Base-by-base conservation (phyloP, 2,329 filamentous ascomycete genomes). In the Verticillium albo-atrum region DNA sequence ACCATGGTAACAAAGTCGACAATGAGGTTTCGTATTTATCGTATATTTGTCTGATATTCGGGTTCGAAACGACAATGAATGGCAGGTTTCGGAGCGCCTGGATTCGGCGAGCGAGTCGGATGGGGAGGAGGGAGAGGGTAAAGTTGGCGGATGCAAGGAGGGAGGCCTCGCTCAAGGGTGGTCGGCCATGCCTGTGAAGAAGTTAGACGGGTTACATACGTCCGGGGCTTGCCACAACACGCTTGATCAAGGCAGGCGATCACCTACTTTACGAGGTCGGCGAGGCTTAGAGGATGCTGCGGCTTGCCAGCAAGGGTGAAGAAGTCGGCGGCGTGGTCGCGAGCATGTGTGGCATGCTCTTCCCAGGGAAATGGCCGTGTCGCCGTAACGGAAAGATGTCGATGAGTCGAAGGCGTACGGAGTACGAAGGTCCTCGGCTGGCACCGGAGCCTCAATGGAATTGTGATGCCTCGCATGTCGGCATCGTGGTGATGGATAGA, bases 51-150 rank as follows among this genome's bases (percentile, higher is more conserved):
- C 89, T 90, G 66, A 99, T 92, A 72, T 97, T 92, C 1, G 92
- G 91, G 72, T 99, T 98, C n/a, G 94, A 93, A 27, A 99, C 95
- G 58, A 99, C 94, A 64, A 99, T 98, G 75, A 94, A 99, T 0
- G 95, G 95, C 9, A 99, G 85, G 71, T 96, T 97, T 64, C 93
- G 89, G 20, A 99, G 81, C 51, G 92, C 92, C 73, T 97, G 91
- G 64, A 99, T 96, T 59, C 95, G 91, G 72, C 96, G 92, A 27
- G 95, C 95, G 27, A 99, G 87, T 37, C 95, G 91, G 55, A 95
- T 90, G 15, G 95, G 95, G 10, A 98, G 87, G 57, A 97, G 89
- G 28, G 89, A 91, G 65, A 98, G 89, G 14, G 95, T 96, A 77
- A 98, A 98, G 78, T 97, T 97, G 63, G 95, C 95, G 2, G 93